Conservation (phyloP, 139 green algal species). For the Volvox africanus region DNA sequence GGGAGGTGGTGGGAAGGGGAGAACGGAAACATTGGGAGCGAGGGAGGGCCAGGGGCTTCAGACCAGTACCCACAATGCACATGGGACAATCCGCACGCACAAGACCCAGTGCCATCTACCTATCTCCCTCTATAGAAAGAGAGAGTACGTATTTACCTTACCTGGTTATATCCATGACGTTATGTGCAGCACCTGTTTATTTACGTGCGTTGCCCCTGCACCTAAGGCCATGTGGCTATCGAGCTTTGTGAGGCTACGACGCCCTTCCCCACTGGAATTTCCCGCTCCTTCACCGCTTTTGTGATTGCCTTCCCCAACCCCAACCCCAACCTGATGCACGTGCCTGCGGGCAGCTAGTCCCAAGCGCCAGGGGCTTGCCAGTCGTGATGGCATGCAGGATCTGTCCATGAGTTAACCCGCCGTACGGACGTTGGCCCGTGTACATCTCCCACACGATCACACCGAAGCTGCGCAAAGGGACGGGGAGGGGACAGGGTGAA, state of each 20-base stretch:
- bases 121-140: too few species aligned
- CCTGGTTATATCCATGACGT: too few species aligned
- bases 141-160: too few species aligned
- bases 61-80: not conserved
- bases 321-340: not conserved
- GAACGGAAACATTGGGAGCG: not conserved
- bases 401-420: constrained; percentile 67
- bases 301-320: not conserved
- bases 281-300: not conserved
- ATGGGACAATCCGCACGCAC: not conserved
- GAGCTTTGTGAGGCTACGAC: not conserved
- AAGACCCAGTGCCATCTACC: too few species aligned
- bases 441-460: constrained; percentile 71
- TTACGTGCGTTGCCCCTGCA: too few species aligned
- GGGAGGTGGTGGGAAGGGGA: not conserved
- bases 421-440: constrained; percentile 67
- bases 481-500: not conserved
- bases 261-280: not conserved
- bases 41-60: not conserved
- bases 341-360: constrained; percentile 43
- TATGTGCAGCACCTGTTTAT: too few species aligned
- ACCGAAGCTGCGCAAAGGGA: not conserved
- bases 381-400: constrained; percentile 67
- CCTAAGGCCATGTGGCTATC: too few species aligned
- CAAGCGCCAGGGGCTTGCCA: constrained; percentile 42